Evolutionary conservation across 192 early-diverging fungal species (phyloP).

Genomic region (Oehlia diaphana): DNA sequence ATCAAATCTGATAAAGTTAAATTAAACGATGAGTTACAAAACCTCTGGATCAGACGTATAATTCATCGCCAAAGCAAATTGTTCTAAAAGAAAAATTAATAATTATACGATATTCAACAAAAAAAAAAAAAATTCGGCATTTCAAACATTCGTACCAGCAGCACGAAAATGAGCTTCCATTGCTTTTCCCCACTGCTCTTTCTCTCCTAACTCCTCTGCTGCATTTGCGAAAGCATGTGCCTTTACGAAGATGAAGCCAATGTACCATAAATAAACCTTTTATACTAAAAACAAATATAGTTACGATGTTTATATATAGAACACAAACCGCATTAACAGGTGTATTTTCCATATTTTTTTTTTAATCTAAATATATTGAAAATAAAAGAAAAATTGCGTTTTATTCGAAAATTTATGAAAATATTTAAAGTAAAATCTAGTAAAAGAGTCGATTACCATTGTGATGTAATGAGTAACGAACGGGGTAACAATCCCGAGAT

Average conservation of each 20-base stretch:
- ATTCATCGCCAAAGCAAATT: conserved; percentile 59
- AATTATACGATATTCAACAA: not conserved
- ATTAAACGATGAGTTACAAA: not conserved
- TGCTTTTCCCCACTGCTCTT: conserved; percentile 58
- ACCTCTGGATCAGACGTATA: conserved; percentile 62
- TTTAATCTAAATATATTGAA: no score
- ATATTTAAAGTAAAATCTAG: no score
- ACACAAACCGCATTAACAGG: conserved; percentile 11
- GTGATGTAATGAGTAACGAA: no score
- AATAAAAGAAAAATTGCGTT: no score
- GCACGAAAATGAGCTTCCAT: conserved; percentile 65
- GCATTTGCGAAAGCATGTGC: conserved; percentile 64
- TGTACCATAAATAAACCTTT: not conserved
- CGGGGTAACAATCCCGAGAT: no score
- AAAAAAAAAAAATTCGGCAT: not conserved
- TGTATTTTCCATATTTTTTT: conserved; percentile 18
- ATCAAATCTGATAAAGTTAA: not conserved
- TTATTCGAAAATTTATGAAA: no score
- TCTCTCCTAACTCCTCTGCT: conserved; percentile 63
- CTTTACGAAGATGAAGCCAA: conserved; percentile 32
- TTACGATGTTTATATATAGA: not conserved
- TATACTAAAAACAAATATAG: not conserved
- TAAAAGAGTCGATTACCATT: no score
- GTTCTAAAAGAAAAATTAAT: conserved; percentile 34
- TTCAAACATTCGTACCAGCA: conserved; percentile 49